Conservation (phyloP, 2,329 filamentous ascomycete genomes). For the Graphiopsis chlorocephala region DNA sequence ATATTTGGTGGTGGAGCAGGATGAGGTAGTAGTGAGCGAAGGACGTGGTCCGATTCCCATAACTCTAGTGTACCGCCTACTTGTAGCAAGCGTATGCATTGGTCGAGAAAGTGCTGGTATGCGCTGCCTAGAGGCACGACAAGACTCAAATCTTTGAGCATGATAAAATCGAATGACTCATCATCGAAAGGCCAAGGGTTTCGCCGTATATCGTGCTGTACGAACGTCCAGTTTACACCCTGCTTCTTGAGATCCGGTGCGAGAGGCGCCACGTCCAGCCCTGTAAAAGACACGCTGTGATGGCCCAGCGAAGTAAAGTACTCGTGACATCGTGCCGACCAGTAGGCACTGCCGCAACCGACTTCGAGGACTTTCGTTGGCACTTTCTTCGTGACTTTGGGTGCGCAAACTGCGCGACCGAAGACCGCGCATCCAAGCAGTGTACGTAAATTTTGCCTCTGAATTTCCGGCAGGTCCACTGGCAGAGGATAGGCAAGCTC, state of each 20-base stretch:
- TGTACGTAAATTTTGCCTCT: conserved; percentile 81
- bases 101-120: conserved; percentile 60
- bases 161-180: conserved; percentile 80
- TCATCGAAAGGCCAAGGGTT: conserved; percentile 74
- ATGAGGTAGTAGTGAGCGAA: conserved; percentile 80
- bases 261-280: conserved; percentile 75
- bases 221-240: conserved; percentile 83
- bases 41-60: conserved; percentile 83
- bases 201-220: conserved; percentile 79
- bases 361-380: conserved; percentile 80
- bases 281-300: conserved; percentile 71
- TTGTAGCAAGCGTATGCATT: conserved; percentile 72
- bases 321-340: conserved; percentile 83
- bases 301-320: conserved; percentile 70
- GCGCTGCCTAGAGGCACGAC: conserved; percentile 57
- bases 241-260: conserved; percentile 63
- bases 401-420: conserved; percentile 74
- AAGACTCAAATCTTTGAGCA: conserved; percentile 79
- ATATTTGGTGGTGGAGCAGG: conserved; percentile 59
- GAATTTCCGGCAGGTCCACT: conserved; percentile 80
- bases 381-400: conserved; percentile 62
- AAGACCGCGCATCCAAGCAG: conserved; percentile 78
- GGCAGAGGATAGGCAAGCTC: conserved; percentile 84
- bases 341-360: conserved; percentile 83
- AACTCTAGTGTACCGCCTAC: conserved; percentile 79